Percentiles rank a stretch among this genome's conserved stretches.
Evolutionary conservation across 768 basidiomycete genomes (phyloP).

Genomic region (Collybiopsis luxurians): DNA sequence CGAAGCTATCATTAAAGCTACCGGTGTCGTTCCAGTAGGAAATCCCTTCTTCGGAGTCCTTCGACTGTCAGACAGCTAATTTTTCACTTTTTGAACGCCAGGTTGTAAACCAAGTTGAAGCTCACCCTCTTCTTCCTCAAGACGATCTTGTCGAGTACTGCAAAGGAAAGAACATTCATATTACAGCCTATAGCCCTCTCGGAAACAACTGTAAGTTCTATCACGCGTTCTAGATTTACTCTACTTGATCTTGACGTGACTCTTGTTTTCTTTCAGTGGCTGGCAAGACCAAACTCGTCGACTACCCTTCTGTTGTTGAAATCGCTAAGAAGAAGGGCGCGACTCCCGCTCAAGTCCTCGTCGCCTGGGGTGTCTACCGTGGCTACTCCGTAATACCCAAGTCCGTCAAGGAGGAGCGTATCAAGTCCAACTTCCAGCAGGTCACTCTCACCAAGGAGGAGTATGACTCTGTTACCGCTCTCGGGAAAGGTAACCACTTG

Average conservation of each 20-base stretch:
- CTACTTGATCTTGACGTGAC: background rate
- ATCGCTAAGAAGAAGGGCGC: constrained; percentile 63
- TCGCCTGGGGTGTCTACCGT: constrained; percentile 76
- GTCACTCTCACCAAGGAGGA: constrained; percentile 65
- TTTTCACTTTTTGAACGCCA: too few relatives aligned
- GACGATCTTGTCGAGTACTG: constrained; percentile 70
- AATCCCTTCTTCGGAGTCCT: background rate
- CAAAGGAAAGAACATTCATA: constrained; percentile 65
- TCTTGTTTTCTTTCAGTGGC: constrained; percentile 42
- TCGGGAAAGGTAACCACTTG: constrained; percentile 47
- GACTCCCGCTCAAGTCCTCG: constrained; percentile 76
- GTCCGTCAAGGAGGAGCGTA: constrained; percentile 68
- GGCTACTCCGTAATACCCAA: constrained; percentile 87
- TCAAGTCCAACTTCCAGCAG: constrained; percentile 77
- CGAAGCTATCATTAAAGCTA: constrained; percentile 63
- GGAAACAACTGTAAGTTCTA: constrained; percentile 70
- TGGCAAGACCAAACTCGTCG: constrained; percentile 64
- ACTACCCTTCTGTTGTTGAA: constrained; percentile 56
- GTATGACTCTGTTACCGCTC: constrained; percentile 52
- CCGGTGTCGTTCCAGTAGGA: constrained; percentile 68
- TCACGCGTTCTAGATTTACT: background rate
- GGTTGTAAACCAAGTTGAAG: constrained; percentile 79
- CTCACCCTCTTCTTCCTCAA: constrained; percentile 78
- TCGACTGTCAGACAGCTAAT: background rate
- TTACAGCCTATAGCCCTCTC: constrained; percentile 67